Base-by-base conservation (phyloP, 306 rosid species). In the Sophora flavescens region DNA sequence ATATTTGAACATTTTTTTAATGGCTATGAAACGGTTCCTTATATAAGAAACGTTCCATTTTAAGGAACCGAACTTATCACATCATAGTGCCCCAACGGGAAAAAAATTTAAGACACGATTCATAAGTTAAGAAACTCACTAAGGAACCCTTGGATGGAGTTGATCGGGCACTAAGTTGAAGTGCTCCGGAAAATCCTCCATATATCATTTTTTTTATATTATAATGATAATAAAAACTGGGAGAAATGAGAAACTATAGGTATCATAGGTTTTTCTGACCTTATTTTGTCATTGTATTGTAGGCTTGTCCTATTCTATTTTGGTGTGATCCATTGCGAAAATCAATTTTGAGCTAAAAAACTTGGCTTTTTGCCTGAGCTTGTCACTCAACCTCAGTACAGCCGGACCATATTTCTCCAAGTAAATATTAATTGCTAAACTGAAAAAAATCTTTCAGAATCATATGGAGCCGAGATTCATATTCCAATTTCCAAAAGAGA, bases 401-500 rank as follows among this genome's bases (percentile, higher is more conserved):
- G 18, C 57, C 57, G 57, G 18, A 6, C 57, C 57, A 51, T 51
- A 51, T n/a, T 15, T 15, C 57, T 51, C 26, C 57, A 10, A 50
- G 56, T 18, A 32, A 79, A 68, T 51, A 14, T 33, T 1, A 60
- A 36, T 47, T 47, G 16, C 17, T 5, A 36, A 63, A 36, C 78
- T 45, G 85, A 63, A 63, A 79, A 68, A 78, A 73, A 9, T 44
- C 57, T 38, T 74, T 32, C 52, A 51, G 51, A 47, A 63, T n/a
- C 81, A 69, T 47, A 72, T 28, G 78, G 45, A 63, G 56, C 33
- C 16, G 52, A 42, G 83, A 78, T 73, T 67, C 74, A 79, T 71
- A 51, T 47, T 45, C 51, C 51, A 45, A 12, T 45, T 74, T 80
- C 85, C 50, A 54, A 75, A 81, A 75, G 58, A 56, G 61, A 69